phyloP scores from a whole-genome alignment of 2,329 filamentous ascomycete genomes.

The Trichoderma atrobrunneum region DNA sequence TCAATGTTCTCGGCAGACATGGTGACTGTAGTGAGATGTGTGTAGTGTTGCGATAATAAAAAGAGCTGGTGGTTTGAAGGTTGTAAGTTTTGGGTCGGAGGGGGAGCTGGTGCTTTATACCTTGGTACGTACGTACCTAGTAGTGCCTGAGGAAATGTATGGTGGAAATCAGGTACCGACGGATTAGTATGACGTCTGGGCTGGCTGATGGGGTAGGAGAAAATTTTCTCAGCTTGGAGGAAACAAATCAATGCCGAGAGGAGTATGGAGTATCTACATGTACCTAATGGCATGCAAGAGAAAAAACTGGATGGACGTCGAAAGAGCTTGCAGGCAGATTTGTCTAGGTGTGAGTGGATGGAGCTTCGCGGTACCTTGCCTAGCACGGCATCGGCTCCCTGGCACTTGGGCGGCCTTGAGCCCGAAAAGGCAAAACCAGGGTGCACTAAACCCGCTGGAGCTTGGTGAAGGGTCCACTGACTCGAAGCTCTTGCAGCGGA shows the following conservation, averaged over 20 bases:
- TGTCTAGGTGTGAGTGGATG: background rate
- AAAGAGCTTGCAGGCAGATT: slow-evolving; percentile 16
- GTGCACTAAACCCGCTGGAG: slow-evolving; percentile 8
- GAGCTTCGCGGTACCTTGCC: slow-evolving; percentile 11
- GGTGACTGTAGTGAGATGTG: slow-evolving; percentile 22
- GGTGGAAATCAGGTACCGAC: background rate
- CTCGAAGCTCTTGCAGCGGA: slow-evolving; percentile 7
- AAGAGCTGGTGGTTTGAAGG: background rate
- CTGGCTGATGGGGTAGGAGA: background rate
- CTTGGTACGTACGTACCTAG: background rate
- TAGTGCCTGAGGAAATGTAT: background rate
- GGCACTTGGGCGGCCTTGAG: background rate
- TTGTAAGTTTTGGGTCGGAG: background rate
- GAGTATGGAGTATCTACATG: background rate
- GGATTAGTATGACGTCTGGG: background rate
- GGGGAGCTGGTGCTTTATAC: slow-evolving; percentile 9
- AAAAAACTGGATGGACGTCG: background rate
- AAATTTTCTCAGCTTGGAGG: slow-evolving; percentile 12
- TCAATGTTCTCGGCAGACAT: slow-evolving; percentile 39
- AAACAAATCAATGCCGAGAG: background rate
- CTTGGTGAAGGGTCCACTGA: slow-evolving; percentile 5
- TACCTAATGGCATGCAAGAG: background rate
- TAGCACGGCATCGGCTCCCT: background rate
- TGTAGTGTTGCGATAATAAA: background rate
- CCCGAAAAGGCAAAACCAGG: slow-evolving; percentile 8